Percentiles rank a stretch among this genome's conserved stretches.
Evolutionary conservation across 495 filamentous ascomycete genomes (phyloP).

Genomic region (Neurospora discreta): DNA sequence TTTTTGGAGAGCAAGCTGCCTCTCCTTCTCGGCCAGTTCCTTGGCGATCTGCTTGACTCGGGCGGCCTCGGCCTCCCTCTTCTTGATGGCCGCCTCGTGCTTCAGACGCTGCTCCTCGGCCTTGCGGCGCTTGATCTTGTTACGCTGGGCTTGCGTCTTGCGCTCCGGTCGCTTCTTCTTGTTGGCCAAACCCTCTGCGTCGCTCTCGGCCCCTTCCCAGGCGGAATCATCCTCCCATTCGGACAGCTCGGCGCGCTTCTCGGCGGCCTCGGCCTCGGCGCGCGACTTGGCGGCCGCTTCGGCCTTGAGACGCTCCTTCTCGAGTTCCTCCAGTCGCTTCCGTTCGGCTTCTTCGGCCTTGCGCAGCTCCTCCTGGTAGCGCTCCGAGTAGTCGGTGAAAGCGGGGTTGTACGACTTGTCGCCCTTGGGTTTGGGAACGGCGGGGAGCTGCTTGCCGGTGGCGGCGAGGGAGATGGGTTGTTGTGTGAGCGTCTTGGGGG

Average conservation of each 20-base stretch:
- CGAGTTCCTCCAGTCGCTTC: constrained; percentile 57
- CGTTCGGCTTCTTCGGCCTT: constrained; percentile 72
- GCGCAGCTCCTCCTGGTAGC: constrained; percentile 60
- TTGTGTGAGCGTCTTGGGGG: constrained; percentile 64
- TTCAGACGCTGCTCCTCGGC: constrained; percentile 64
- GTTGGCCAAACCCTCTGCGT: constrained; percentile 39
- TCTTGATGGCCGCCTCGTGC: constrained; percentile 60
- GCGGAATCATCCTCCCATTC: constrained; percentile 76
- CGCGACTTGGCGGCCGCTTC: constrained; percentile 44
- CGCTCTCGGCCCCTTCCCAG: constrained; percentile 76
- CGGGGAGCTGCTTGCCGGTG: constrained; percentile 62
- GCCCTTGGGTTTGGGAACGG: constrained; percentile 66
- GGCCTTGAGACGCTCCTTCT: constrained; percentile 44
- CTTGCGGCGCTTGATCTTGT: constrained; percentile 78
- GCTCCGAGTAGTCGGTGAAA: constrained; percentile 70
- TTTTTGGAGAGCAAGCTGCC: constrained; percentile 24
- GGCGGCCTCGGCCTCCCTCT: constrained; percentile 54
- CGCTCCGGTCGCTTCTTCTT: constrained; percentile 63
- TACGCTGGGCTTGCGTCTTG: constrained; percentile 77
- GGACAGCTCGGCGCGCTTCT: constrained; percentile 54
- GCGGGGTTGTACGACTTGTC: constrained; percentile 86
- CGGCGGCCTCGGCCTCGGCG: constrained; percentile 50
- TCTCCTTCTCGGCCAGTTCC: constrained; percentile 50
- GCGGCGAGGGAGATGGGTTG: constrained; percentile 70
- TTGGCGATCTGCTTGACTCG: constrained; percentile 50